Base-by-base conservation (phyloP, 768 basidiomycete genomes). In the Rhizopogon rudus region DNA sequence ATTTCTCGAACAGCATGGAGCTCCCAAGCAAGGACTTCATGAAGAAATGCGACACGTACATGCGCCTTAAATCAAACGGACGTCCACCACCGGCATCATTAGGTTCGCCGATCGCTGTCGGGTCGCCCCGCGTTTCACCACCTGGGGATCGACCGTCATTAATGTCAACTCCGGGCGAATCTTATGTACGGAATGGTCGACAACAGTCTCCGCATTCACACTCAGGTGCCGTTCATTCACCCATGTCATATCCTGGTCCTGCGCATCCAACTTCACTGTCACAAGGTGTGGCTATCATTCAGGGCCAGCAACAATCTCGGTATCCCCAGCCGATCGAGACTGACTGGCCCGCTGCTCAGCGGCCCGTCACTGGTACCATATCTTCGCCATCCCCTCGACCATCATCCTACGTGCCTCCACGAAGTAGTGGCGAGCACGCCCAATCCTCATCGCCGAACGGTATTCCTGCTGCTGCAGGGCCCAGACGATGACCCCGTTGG, bases 21-120 rank as follows among this genome's bases (percentile, higher is more conserved):
- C 79, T 98, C 28, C 93, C 94, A 1, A 85, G 87, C 61, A 96
- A 96, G 69, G 96, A 99, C 44, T 93, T 98, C 67, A 74, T 98
- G 75, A 97, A 92, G 80, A 95, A 91, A 72, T 92, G 90, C 59
- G 92, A 94, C 57, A 87, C 86, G n/a, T 96, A 93, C 70, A 83
- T 93, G 81, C 83, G 82, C 55, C 61, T 88, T 31, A 89, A 83
- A 70, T 75, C 81, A 4, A 73, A 69, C 40, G 86, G 83, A 57
- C 85, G 84, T 64, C 70, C 37, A 65, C 71, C 66, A 66, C 73
- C 59, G 60, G 20, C 61, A 39, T 39, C 61, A 67, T 61, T 62
- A 65, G 53, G 61, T 48, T 65, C 68, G 46, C 68, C 70, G 20
- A 68, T 58, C 42, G 52, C 48, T 6, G 20, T 40, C 43, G 71